Evolutionary conservation across 768 basidiomycete genomes (phyloP).

Genomic region (Panaeolus cyanescens): DNA sequence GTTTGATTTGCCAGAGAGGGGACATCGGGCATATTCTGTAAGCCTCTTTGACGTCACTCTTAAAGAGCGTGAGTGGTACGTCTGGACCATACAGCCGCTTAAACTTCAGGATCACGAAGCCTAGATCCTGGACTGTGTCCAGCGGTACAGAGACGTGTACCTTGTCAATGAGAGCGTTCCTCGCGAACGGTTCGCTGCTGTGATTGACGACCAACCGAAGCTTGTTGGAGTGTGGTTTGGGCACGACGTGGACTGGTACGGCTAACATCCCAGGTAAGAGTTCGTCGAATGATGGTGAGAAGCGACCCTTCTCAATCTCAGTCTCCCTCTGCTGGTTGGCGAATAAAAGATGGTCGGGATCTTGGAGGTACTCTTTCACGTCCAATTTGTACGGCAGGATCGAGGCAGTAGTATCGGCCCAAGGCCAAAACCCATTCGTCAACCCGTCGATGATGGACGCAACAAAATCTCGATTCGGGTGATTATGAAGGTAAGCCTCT

Average conservation of each 20-base stretch:
- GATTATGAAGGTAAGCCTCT: constrained; percentile 23
- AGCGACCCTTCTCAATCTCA: no score
- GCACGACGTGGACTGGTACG: constrained; percentile 39
- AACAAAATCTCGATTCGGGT: constrained; percentile 41
- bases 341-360: no score
- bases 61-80: constrained; percentile 30
- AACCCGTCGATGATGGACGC: constrained; percentile 30
- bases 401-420: constrained; percentile 23
- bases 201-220: constrained; percentile 41
- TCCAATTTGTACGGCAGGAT: constrained; percentile 25
- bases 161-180: constrained; percentile 37
- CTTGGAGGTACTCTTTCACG: not conserved
- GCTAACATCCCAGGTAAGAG: constrained; percentile 38
- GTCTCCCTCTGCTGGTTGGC: no score
- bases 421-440: constrained; percentile 48
- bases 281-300: no score
- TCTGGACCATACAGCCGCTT: constrained; percentile 8
- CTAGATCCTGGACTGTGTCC: constrained; percentile 35
- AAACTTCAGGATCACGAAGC: constrained; percentile 17
- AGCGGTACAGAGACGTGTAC: constrained; percentile 24
- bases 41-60: constrained; percentile 38
- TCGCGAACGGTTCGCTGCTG: constrained; percentile 28
- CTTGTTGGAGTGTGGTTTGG: constrained; percentile 33
- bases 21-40: constrained; percentile 33
- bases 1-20: constrained; percentile 30